Evolutionary conservation across 2,329 filamentous ascomycete species (phyloP), one percentile per base, ranked within the genome.

Genomic region (Exophiala viscosa): DNA sequence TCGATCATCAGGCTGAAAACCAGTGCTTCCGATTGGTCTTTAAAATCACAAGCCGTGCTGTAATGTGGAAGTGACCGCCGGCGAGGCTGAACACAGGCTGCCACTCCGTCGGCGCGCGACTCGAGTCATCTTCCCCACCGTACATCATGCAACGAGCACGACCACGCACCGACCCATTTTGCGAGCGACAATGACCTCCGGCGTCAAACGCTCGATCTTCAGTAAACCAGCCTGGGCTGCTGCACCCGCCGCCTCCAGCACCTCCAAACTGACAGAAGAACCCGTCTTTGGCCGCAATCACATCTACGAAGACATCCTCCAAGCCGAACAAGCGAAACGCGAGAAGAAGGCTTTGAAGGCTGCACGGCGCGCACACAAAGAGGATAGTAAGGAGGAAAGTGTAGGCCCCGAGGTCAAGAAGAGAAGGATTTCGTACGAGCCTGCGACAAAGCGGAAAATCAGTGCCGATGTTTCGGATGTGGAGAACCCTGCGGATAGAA

Each of bases 141-240:
- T 20, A 40, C 23, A 28, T 28, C 2, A 28, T 28, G 23, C 8
- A 28, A 28, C 23, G 8, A 28, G 23, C 23, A 28, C 23, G 23
- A 28, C 23, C 23, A 28, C 23, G 23, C 2, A 28, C 23, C 23
- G 23, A 7, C 23, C 23, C 23, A 28, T 28, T 28, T 28, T 28
- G 3, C 23, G 23, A 28, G n/a, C 38, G 38, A 43, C 32, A 15
- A 57, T 57, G 54, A 31, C 46, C 28, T 50, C 35, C 44, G 52
- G 52, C 17, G 50, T 52, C 42, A 75, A 73, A 69, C 72, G 73
- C 35, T 75, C 74, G 1, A 72, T 82, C 14, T 84, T 84, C 68
- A 82, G 77, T 45, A 80, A 78, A 58, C 75, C 78, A 42, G 67
- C 72, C 17, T 79, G 76, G 74, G 73, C 76, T 13, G 73, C 76